These are phyloP conservation scores for Xanthoconium separans DNA, from an alignment of 1,284 basidiomycete species.

Conservation along the genomic window DNA sequence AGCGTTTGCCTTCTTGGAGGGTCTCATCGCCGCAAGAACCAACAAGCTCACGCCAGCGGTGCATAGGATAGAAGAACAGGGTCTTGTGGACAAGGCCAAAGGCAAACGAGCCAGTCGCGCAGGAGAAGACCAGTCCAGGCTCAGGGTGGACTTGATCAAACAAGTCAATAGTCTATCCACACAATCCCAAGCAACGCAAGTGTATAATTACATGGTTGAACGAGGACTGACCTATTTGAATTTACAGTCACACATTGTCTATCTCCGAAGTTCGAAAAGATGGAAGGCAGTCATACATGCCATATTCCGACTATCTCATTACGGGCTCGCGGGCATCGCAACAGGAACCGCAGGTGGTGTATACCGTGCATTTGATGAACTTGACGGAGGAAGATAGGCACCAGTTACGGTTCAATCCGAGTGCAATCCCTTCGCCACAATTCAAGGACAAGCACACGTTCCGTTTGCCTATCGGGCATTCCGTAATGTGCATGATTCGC, in stretches of 20 bases:
- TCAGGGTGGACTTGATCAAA: conserved; percentile 26
- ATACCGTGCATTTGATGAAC: conserved; percentile 38
- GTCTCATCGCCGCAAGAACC: background rate
- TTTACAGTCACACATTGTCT: background rate
- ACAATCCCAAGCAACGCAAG: background rate
- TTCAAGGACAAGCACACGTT: conserved; percentile 32
- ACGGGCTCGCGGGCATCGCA: conserved; percentile 14
- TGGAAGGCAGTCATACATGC: too few relatives aligned
- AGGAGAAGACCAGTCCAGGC: conserved; percentile 14
- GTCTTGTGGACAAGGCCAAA: background rate
- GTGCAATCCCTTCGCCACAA: conserved; percentile 39
- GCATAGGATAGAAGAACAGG: conserved; percentile 9
- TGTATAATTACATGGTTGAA: background rate
- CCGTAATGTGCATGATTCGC: conserved; percentile 35
- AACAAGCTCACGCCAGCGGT: conserved; percentile 7
- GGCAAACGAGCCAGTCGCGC: background rate
- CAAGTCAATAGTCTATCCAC: conserved; percentile 22
- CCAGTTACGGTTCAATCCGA: conserved; percentile 37
- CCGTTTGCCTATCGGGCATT: conserved; percentile 32
- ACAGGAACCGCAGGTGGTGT: conserved; percentile 28
- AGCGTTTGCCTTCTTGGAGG: conserved; percentile 8
- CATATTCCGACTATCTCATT: conserved; percentile 11
- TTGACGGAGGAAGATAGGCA: conserved; percentile 44
- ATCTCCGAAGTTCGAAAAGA: background rate
- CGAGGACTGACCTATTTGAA: background rate